Percentiles rank a stretch among this genome's conserved stretches.
Evolutionary conservation across 768 basidiomycete species (phyloP).

Genomic region (Harrya chromipes): DNA sequence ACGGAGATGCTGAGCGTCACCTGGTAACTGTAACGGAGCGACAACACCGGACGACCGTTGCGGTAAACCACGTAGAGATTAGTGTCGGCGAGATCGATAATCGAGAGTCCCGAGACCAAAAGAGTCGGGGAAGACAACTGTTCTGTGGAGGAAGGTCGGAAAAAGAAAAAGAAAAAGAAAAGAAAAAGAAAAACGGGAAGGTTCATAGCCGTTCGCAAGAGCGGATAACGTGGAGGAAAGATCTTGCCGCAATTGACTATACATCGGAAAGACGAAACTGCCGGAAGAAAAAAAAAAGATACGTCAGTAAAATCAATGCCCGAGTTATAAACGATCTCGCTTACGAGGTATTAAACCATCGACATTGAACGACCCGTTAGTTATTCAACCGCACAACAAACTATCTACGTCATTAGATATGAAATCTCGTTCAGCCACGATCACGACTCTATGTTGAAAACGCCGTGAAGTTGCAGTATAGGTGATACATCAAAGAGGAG

Average conservation of each 20-base stretch:
- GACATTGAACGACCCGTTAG: constrained; percentile 1
- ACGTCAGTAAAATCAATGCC: constrained; percentile 14
- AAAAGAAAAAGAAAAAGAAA: neutral
- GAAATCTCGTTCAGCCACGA: constrained; percentile 11
- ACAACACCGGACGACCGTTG: neutral
- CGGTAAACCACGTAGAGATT: neutral
- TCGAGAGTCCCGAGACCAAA: neutral
- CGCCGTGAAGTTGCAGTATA: constrained; percentile 16
- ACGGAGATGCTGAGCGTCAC: neutral
- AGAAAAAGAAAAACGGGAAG: constrained; percentile 4
- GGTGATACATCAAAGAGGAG: constrained; percentile 29
- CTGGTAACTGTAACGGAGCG: constrained; percentile 2
- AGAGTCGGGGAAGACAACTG: neutral
- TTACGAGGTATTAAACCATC: constrained; percentile 17
- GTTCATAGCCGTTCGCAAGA: neutral
- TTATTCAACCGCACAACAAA: constrained; percentile 20
- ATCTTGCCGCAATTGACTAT: neutral
- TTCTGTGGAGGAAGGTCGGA: constrained; percentile 1
- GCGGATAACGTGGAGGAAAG: neutral
- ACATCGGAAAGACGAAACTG: constrained; percentile 3
- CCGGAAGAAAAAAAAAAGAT: constrained; percentile 1
- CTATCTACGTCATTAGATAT: constrained; percentile 29
- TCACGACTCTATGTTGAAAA: constrained; percentile 30
- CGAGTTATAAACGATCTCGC: constrained; percentile 15
- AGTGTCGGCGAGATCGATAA: neutral